These are phyloP conservation scores for Platanthera guangdongensis DNA, from an alignment of 106 monocot genomes.

Conservation along the genomic window DNA sequence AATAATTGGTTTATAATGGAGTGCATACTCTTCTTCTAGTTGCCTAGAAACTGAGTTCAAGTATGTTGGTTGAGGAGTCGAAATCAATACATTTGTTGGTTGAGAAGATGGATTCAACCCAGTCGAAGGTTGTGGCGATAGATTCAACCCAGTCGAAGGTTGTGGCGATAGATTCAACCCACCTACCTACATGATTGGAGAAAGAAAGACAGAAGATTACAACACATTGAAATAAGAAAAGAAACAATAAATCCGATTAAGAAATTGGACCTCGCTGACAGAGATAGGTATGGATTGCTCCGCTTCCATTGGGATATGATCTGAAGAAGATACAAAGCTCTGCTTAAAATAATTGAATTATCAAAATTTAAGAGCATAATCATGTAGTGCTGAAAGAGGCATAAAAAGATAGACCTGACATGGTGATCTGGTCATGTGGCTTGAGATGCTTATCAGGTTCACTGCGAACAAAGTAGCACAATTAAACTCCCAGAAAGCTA, in stretches of 20 bases:
- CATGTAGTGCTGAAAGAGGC: background rate
- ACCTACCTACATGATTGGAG: too few relatives aligned
- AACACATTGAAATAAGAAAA: background rate
- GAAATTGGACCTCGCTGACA: background rate
- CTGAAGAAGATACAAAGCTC: slow-evolving; percentile 19
- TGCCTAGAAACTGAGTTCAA: slow-evolving; percentile 1
- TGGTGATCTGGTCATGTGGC: slow-evolving; percentile 58
- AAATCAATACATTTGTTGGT: slow-evolving; percentile 4
- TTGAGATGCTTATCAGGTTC: slow-evolving; percentile 45
- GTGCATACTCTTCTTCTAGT: slow-evolving; percentile 8
- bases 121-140: too few relatives aligned
- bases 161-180: too few relatives aligned
- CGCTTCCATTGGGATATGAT: slow-evolving; percentile 28
- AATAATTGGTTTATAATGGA: background rate
- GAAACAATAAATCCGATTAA: background rate
- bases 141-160: too few relatives aligned
- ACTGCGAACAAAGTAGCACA: slow-evolving; percentile 21
- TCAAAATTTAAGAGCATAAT: background rate
- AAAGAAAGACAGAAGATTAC: background rate
- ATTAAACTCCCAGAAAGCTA: background rate
- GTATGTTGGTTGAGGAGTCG: slow-evolving; percentile 3
- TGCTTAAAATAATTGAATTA: background rate
- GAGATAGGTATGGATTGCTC: slow-evolving; percentile 34
- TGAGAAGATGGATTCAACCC: slow-evolving; percentile 1
- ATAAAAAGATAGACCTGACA: slow-evolving; percentile 32